Base-by-base conservation (phyloP, 2,329 filamentous ascomycete species). In the Decorospora gaudefroyi region DNA sequence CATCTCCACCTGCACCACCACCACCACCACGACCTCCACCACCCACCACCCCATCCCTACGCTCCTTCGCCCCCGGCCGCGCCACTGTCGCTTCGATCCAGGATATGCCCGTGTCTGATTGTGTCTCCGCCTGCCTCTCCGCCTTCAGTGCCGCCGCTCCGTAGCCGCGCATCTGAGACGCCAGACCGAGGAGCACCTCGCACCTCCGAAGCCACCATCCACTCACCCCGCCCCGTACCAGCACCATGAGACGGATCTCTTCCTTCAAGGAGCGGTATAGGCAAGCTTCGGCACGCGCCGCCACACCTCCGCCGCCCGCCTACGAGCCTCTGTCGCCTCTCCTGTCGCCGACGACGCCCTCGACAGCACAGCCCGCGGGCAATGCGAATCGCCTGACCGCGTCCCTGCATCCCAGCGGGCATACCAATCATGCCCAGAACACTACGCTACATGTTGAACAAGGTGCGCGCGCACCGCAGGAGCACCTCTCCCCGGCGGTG, bases 291-390 rank as follows among this genome's bases (percentile, higher is more conserved):
- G 54, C 51, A 52, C 66, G 63, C 51, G 35, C 61, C 39, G 45
- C 46, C 13, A 67, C 66, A 0, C 66, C 67, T 41, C 65, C 64
- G 53, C 64, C 55, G 46, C 64, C 62, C 13, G 36, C 49, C n/a
- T 67, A 55, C 51, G 66, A 70, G 59, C 67, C 67, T 36, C 62
- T 70, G 46, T 69, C 66, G 44, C 67, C 65, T 42, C 17, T 62
- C 41, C 60, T 67, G 46, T 31, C 23, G 18, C 59, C 64, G 22
- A 36, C 51, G 12, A 51, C 47, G 32, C 44, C 49, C 46, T 45
- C 50, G 19, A 35, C 39, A 48, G 52, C 51, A 51, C 32, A 50
- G 61, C 58, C 54, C 61, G 60, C 61, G 44, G 51, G 46, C 55
- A 47, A 23, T 26, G 43, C 43, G 27, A 46, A 46, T 48, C 31